Conservation (phyloP, 2,329 filamentous ascomycete species). For the Biscogniauxia marginata region DNA sequence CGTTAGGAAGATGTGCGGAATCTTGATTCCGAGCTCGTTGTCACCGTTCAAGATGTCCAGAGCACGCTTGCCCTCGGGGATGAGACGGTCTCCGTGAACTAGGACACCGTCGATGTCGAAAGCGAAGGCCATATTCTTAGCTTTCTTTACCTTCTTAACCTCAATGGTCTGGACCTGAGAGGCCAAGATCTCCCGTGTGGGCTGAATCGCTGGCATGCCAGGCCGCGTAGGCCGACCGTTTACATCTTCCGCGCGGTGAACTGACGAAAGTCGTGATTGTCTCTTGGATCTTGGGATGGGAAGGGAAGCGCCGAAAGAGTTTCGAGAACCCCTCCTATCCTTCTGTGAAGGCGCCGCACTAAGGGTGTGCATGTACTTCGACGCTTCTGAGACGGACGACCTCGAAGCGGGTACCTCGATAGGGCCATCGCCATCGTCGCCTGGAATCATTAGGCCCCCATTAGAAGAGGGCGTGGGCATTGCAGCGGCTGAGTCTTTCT, state of each 20-base stretch:
- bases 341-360: conserved; percentile 66
- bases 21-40: conserved; percentile 77
- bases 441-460: conserved; percentile 39
- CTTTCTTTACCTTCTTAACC: conserved; percentile 62
- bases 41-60: conserved; percentile 72
- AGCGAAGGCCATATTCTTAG: conserved; percentile 79
- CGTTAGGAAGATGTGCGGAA: conserved; percentile 71
- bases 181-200: conserved; percentile 66
- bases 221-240: conserved; percentile 47
- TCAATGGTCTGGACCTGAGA: conserved; percentile 69
- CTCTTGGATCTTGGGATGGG: conserved; percentile 72
- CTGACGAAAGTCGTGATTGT: conserved; percentile 64
- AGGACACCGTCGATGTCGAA: conserved; percentile 79
- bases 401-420: conserved; percentile 70
- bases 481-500: conserved; percentile 24
- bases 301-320: conserved; percentile 72
- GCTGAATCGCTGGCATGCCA: conserved; percentile 58
- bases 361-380: conserved; percentile 71
- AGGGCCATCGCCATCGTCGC: conserved; percentile 46
- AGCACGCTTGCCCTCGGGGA: conserved; percentile 64
- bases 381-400: conserved; percentile 66
- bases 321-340: conserved; percentile 67
- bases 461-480: conserved; percentile 30
- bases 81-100: conserved; percentile 69
- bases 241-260: conserved; percentile 44